Base-by-base conservation (phyloP, 345 rosid genomes). In the Rhizophora apiculata region DNA sequence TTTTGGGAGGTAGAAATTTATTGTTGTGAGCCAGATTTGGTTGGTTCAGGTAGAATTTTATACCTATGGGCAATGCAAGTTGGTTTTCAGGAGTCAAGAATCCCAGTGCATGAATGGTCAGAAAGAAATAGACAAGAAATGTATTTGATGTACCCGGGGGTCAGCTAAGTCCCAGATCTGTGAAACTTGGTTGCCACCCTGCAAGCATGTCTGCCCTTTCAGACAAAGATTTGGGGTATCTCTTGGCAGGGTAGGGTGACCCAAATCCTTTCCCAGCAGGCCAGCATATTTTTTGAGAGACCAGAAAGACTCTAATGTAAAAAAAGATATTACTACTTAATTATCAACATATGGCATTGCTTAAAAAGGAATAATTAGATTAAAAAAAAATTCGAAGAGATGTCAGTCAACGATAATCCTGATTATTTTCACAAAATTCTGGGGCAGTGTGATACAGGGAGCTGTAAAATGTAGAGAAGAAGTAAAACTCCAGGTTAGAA, bases 191-290 rank as follows among this genome's bases (percentile, higher is more conserved):
- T 72, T 77, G 62, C 62, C 6, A 37, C 56, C 62, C 83, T 66
- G 83, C 80, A 73, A 62, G 75, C 74, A 72, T 79, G 80, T 84
- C 83, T 74, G 84, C 64, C 76, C 54, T 77, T 75, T 31, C 76
- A 74, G 89, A 82, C 87, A 84, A 79, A 86, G 86, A 83, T 86
- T 81, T 80, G 70, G 67, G 73, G 83, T 76, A 85, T 84, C 86
- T 82, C 78, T 68, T 66, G 75, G 77, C 83, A 77, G 76, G 68
- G n/a, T 39, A 24, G 29, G 39, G 52, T 39, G 59, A 53, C 74
- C 63, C 60, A 53, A 24, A 36, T 39, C 29, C 64, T 26, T 63
- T 11, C 53, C 13, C 30, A 3, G 60, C 10, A 56, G 60, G 60
- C 18, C 29, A 10, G 30, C 30, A 24, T 56, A 21, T 56, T 56